Conservation (phyloP, 768 basidiomycete species). For the Suillus brevipes region DNA sequence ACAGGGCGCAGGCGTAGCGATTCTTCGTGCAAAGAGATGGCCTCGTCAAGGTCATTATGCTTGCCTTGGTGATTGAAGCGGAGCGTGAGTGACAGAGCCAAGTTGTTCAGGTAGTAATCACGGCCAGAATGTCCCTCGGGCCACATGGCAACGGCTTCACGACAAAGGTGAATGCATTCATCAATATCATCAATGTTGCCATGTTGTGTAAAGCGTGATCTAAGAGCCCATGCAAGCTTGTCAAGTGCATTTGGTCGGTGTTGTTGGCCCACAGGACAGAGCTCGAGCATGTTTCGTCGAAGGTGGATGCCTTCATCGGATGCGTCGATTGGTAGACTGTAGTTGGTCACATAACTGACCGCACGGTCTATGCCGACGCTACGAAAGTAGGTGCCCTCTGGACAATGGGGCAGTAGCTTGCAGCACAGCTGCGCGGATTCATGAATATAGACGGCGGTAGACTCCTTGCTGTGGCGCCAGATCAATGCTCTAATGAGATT, state of each 20-base stretch:
- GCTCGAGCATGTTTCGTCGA: not conserved
- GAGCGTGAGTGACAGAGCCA: rapidly evolving
- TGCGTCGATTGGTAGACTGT: not conserved
- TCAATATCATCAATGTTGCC: not conserved
- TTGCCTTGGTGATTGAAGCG: not conserved
- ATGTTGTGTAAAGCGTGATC: too few species aligned
- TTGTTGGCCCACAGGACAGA: not conserved
- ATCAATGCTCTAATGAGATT: not conserved
- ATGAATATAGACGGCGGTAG: too few species aligned
- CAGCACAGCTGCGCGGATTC: too few species aligned
- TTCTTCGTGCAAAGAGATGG: not conserved
- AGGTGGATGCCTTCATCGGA: not conserved
- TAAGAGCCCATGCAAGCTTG: too few species aligned
- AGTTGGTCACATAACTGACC: not conserved
- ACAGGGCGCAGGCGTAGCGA: not conserved
- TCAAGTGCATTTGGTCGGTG: too few species aligned
- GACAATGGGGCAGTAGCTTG: not conserved
- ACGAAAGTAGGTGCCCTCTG: not conserved
- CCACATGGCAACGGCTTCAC: not conserved
- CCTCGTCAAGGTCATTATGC: not conserved
- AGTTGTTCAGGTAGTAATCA: not conserved
- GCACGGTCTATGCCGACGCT: not conserved
- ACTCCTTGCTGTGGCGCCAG: not conserved
- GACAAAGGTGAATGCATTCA: not conserved
- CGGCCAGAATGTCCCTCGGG: not conserved